Evolutionary conservation across 1,139 yeast genomes (phyloP).

Genomic region (Insectozyma bohioensis): DNA sequence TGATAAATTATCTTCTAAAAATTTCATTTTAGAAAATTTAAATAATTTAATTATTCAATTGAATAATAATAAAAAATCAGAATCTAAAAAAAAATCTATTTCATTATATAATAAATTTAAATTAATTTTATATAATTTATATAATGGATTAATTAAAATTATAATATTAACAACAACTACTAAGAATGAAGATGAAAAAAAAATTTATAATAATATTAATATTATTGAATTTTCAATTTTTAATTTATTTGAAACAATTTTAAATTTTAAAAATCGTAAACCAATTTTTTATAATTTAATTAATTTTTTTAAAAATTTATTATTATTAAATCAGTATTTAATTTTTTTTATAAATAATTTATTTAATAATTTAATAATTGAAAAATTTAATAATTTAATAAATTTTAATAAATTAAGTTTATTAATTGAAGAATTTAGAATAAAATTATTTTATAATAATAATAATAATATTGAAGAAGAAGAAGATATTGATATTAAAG

Average conservation of each 20-base stretch:
- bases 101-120: neutral
- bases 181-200: no score
- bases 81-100: neutral
- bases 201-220: no score
- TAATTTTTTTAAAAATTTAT: constrained; percentile 12
- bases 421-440: constrained; percentile 20
- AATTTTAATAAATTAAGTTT: constrained; percentile 18
- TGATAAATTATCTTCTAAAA: constrained; percentile 29
- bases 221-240: constrained; percentile 22
- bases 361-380: constrained; percentile 7
- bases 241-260: constrained; percentile 27
- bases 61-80: neutral
- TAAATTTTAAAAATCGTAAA: constrained; percentile 26
- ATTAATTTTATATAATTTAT: no score
- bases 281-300: constrained; percentile 27
- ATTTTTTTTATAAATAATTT: constrained; percentile 18
- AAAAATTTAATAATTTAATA: no score
- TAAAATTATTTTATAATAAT: constrained; percentile 19
- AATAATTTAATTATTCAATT: constrained; percentile 10
- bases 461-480: no score
- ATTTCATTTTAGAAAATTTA: constrained; percentile 25
- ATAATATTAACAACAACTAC: no score
- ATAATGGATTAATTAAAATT: no score
- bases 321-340: constrained; percentile 16
- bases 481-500: constrained; percentile 1